A percentile compares a stretch with the other conserved stretches of the same genome.
Evolutionary conservation across 805 yeast genomes (phyloP).

Genomic region (Candida odintsovae): DNA sequence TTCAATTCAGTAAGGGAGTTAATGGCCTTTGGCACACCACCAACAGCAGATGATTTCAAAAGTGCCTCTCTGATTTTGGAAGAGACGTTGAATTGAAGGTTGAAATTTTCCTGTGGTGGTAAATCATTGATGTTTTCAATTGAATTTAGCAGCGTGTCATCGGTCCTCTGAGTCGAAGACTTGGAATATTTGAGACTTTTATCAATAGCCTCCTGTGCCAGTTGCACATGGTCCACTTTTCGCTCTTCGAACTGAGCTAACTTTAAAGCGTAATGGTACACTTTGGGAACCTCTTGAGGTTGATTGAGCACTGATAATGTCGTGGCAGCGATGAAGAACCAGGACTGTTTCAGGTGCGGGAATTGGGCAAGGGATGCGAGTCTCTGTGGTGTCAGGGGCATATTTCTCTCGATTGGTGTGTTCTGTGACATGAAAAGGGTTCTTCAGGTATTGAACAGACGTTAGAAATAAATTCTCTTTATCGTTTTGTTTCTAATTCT

Average conservation of each 20-base stretch:
- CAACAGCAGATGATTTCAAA: slow-evolving; percentile 70
- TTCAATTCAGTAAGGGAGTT: slow-evolving; percentile 65
- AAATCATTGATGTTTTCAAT: slow-evolving; percentile 17
- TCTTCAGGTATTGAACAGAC: no score
- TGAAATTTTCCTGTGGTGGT: slow-evolving; percentile 1
- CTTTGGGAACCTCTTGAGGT: slow-evolving; percentile 72
- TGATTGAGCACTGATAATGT: slow-evolving; percentile 75
- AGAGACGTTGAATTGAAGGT: slow-evolving; percentile 30
- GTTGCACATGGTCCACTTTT: not conserved
- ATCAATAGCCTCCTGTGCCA: slow-evolving; percentile 13
- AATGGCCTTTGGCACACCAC: slow-evolving; percentile 82
- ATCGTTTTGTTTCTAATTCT: not conserved
- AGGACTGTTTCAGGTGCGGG: slow-evolving; percentile 48
- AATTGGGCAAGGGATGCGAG: slow-evolving; percentile 47
- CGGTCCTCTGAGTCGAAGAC: slow-evolving; percentile 5
- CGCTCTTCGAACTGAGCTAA: slow-evolving; percentile 15
- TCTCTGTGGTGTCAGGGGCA: slow-evolving; percentile 47
- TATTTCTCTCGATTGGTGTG: not conserved
- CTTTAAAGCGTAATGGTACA: slow-evolving; percentile 63
- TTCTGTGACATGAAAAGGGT: not conserved
- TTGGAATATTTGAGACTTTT: slow-evolving; percentile 16
- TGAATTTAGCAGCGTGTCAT: slow-evolving; percentile 9
- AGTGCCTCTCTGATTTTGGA: slow-evolving; percentile 68
- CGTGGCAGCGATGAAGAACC: slow-evolving; percentile 81
- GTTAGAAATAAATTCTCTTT: not conserved